A percentile compares a stretch with the other conserved stretches of the same genome.
These are phyloP conservation scores for Talaromyces ruber DNA, from an alignment of 495 filamentous ascomycete species.

Conservation along the genomic window DNA sequence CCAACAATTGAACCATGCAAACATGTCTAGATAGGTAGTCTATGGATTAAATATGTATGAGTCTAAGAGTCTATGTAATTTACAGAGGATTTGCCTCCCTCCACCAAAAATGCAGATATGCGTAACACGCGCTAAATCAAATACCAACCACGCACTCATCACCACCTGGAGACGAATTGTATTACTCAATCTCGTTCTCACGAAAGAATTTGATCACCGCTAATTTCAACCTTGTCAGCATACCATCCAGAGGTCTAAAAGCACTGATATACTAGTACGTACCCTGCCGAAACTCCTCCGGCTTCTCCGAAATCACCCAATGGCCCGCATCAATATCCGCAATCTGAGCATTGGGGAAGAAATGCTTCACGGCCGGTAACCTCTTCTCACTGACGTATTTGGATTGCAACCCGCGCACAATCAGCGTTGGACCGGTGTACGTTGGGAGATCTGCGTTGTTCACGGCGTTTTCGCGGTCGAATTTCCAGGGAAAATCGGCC, in stretches of 20 bases:
- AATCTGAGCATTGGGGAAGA: slow-evolving; percentile 78
- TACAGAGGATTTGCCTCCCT: background rate
- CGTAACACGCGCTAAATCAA: background rate
- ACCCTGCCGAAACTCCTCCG: slow-evolving; percentile 79
- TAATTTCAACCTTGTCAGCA: slow-evolving; percentile 14
- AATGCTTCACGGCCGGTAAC: slow-evolving; percentile 77
- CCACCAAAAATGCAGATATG: background rate
- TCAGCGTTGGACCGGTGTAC: slow-evolving; percentile 70
- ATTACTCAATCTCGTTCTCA: slow-evolving; percentile 9
- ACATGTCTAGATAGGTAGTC: background rate
- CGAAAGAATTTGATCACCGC: slow-evolving; percentile 34
- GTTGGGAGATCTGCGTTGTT: slow-evolving; percentile 39
- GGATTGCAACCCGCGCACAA: slow-evolving; percentile 77
- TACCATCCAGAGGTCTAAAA: background rate
- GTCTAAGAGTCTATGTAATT: background rate
- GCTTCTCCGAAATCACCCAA: slow-evolving; percentile 92
- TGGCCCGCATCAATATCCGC: slow-evolving; percentile 83
- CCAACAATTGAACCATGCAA: background rate
- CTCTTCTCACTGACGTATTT: slow-evolving; percentile 81
- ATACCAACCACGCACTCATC: background rate
- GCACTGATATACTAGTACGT: slow-evolving; percentile 16
- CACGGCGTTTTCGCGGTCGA: slow-evolving; percentile 25
- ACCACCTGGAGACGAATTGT: background rate
- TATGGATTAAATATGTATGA: background rate
- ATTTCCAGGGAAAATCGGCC: slow-evolving; percentile 64